Evolutionary conservation across 139 green algal genomes (phyloP).

Genomic region (Chlamydomonas schloesseri): DNA sequence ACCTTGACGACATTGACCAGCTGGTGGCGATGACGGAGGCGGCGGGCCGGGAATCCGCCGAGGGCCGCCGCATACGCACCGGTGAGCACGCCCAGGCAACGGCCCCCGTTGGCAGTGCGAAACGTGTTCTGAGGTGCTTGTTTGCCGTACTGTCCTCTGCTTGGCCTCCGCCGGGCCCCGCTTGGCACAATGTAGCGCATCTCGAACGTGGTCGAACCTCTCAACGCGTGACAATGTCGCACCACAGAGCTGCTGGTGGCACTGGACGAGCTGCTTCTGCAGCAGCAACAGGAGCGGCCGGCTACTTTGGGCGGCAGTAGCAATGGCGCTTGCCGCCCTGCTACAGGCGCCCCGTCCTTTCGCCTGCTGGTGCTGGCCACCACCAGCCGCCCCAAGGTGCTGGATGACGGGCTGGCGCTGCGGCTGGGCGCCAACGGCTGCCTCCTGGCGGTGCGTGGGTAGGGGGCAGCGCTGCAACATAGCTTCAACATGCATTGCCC

Average conservation of each 20-base stretch:
- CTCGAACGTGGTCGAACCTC: too few species aligned
- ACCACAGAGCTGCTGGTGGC: constrained; percentile 34
- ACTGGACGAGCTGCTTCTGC: constrained; percentile 7
- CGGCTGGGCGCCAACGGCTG: background rate
- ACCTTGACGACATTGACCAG: constrained; percentile 16
- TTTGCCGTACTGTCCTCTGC: background rate
- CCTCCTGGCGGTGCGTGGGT: background rate
- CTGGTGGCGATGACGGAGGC: constrained; percentile 9
- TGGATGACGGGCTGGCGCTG: background rate
- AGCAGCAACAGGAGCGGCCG: background rate
- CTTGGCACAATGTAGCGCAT: too few species aligned
- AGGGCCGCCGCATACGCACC: background rate
- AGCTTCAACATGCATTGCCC: too few species aligned
- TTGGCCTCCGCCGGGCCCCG: too few species aligned
- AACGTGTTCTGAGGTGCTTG: too few species aligned
- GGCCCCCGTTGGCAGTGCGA: too few species aligned
- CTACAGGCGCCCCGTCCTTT: background rate
- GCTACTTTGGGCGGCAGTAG: background rate
- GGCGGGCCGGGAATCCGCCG: background rate
- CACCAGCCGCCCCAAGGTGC: background rate
- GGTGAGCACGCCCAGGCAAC: background rate
- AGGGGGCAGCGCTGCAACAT: background rate
- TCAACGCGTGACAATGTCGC: too few species aligned
- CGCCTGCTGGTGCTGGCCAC: constrained; percentile 27
- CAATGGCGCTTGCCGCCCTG: background rate